phyloP scores from a whole-genome alignment of 148 eudicot genomes.

The Simmondsia chinensis region DNA sequence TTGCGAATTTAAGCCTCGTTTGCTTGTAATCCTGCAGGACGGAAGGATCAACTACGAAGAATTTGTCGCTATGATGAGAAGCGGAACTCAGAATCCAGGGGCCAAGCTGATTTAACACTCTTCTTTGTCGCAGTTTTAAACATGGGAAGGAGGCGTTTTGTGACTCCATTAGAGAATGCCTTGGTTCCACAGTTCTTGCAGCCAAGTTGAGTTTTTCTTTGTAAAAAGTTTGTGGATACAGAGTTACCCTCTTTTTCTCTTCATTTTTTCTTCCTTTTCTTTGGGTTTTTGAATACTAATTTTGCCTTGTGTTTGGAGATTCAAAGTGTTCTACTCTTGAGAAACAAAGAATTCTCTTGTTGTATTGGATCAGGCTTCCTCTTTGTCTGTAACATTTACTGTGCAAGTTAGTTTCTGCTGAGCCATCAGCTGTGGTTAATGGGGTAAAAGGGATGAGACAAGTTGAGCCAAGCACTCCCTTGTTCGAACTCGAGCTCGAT shows the following conservation, averaged over 20 bases:
- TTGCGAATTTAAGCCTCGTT: constrained; percentile 2
- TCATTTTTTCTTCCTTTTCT: constrained; percentile 5
- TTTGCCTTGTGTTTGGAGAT: neutral
- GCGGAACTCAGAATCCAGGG: constrained; percentile 40
- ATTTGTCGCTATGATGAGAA: constrained; percentile 85
- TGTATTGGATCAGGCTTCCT: too few relatives aligned
- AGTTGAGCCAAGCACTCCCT: too few relatives aligned
- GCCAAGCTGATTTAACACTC: constrained; percentile 8
- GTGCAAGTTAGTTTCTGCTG: too few relatives aligned
- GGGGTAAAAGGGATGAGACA: too few relatives aligned
- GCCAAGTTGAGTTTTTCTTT: constrained; percentile 10
- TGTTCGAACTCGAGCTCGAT: too few relatives aligned
- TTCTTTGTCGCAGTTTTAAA: too few relatives aligned
- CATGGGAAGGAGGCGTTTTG: constrained; percentile 2
- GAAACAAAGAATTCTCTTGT: constrained; percentile 6
- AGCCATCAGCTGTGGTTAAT: too few relatives aligned
- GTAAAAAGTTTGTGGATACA: constrained; percentile 27
- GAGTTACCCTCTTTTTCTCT: constrained; percentile 2
- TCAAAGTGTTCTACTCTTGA: neutral
- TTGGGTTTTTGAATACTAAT: constrained; percentile 11
- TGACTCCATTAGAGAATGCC: neutral
- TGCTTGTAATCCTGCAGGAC: constrained; percentile 33
- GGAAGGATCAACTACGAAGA: constrained; percentile 83
- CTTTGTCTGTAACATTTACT: too few relatives aligned
- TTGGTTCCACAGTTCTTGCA: neutral